Evolutionary conservation across 371 early-diverging fungal species (phyloP).

Genomic region (Mucor mucedo): DNA sequence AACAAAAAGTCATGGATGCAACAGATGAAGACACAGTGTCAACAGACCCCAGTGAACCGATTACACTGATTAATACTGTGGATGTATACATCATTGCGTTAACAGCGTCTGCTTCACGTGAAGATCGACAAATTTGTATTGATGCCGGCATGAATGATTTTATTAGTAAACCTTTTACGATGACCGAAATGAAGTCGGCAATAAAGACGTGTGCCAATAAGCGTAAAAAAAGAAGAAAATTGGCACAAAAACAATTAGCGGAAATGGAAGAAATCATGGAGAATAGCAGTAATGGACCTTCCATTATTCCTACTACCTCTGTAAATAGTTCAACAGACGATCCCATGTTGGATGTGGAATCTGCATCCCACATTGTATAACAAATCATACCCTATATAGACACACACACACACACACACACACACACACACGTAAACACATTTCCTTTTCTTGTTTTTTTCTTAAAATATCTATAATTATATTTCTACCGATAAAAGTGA

Average conservation of each 20-base stretch:
- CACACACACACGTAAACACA: no score
- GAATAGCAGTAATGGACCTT: not conserved
- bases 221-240: conserved; percentile 31
- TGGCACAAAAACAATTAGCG: conserved; percentile 30
- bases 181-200: conserved; percentile 59
- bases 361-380: conserved; percentile 8
- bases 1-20: conserved; percentile 7
- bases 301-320: not conserved
- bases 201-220: conserved; percentile 39
- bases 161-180: conserved; percentile 63
- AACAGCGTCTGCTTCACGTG: conserved; percentile 63
- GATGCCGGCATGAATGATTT: conserved; percentile 70
- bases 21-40: not conserved
- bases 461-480: no score
- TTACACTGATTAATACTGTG: conserved; percentile 34
- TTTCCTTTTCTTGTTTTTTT: no score
- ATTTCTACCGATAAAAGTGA: no score
- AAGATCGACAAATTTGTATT: conserved; percentile 65
- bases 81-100: conserved; percentile 66
- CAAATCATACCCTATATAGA: not conserved
- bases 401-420: no score
- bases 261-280: conserved; percentile 27
- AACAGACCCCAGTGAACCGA: not conserved
- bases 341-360: conserved; percentile 29
- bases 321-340: conserved; percentile 14